These are phyloP conservation scores for Psilocybe cubensis DNA, from an alignment of 768 basidiomycete species.

Conservation along the genomic window DNA sequence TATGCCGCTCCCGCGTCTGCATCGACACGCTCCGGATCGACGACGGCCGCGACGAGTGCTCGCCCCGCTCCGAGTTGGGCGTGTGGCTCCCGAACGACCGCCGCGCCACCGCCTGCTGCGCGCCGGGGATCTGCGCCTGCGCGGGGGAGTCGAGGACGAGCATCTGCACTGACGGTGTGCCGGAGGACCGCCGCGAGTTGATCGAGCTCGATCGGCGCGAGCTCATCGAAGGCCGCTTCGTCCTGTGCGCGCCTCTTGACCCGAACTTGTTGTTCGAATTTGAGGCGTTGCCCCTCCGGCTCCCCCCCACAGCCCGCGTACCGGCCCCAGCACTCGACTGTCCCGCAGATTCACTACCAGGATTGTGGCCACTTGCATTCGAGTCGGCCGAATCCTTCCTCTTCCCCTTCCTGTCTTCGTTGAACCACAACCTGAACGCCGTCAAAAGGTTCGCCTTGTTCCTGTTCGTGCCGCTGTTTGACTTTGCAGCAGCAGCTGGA, in stretches of 20 bases:
- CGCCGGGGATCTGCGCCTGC: slow-evolving; percentile 37
- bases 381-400: slow-evolving; percentile 54
- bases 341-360: slow-evolving; percentile 11
- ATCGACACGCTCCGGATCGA: slow-evolving; percentile 81
- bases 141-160: slow-evolving; percentile 62
- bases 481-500: slow-evolving; percentile 16
- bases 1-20: slow-evolving; percentile 66
- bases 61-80: slow-evolving; percentile 85
- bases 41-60: slow-evolving; percentile 78
- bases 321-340: not conserved
- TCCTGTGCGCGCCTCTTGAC: slow-evolving; percentile 45
- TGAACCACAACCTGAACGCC: slow-evolving; percentile 90
- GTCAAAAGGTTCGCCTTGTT: slow-evolving; percentile 83
- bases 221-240: slow-evolving; percentile 72
- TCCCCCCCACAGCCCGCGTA: not conserved
- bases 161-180: slow-evolving; percentile 48
- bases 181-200: slow-evolving; percentile 77
- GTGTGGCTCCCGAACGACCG: slow-evolving; percentile 81
- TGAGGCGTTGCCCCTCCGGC: slow-evolving; percentile 14
- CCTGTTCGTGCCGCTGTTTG: slow-evolving; percentile 39
- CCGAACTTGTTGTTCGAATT: slow-evolving; percentile 17
- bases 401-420: slow-evolving; percentile 89
- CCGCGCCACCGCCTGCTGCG: slow-evolving; percentile 42
- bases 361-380: slow-evolving; percentile 24
- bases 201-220: slow-evolving; percentile 91